Percentiles rank a stretch among this genome's conserved stretches.
These are phyloP conservation scores for Podospora anserina DNA, from an alignment of 495 filamentous ascomycete species.

Conservation along the genomic window DNA sequence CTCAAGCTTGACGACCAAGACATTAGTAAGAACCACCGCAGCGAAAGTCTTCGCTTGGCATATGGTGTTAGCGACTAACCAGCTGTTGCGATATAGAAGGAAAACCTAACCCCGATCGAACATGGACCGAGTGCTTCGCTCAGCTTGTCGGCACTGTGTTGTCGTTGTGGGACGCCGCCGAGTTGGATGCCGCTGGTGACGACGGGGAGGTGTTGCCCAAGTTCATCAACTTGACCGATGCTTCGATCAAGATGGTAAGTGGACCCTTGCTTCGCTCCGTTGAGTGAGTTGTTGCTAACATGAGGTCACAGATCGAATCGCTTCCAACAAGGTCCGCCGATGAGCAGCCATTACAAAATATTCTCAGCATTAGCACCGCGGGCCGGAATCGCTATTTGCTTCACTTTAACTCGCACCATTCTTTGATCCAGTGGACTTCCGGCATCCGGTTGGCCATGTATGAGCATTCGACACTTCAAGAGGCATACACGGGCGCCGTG, in stretches of 20 bases:
- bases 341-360: conserved; percentile 80
- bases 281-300: neutral
- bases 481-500: conserved; percentile 93
- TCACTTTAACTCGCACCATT: conserved; percentile 93
- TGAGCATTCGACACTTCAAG: conserved; percentile 87
- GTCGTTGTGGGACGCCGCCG: conserved; percentile 92
- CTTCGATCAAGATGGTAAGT: conserved; percentile 90
- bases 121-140: conserved; percentile 96
- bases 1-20: conserved; percentile 93
- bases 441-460: conserved; percentile 93
- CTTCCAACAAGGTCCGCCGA: conserved; percentile 74
- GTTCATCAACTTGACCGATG: conserved; percentile 96
- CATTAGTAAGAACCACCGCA: conserved; percentile 58
- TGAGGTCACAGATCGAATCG: conserved; percentile 69
- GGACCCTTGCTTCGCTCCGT: neutral
- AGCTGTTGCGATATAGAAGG: conserved; percentile 58
- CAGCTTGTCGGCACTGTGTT: conserved; percentile 93
- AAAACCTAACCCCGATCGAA: conserved; percentile 76
- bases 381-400: conserved; percentile 92
- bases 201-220: conserved; percentile 86
- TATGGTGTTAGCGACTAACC: neutral
- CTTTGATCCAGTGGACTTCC: conserved; percentile 92
- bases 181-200: conserved; percentile 81
- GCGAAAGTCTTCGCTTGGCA: neutral
- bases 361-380: conserved; percentile 91